A percentile compares a stretch with the other conserved stretches of the same genome.
These are phyloP conservation scores for Penicillium egyptiacum DNA, from an alignment of 495 filamentous ascomycete genomes.

Conservation along the genomic window DNA sequence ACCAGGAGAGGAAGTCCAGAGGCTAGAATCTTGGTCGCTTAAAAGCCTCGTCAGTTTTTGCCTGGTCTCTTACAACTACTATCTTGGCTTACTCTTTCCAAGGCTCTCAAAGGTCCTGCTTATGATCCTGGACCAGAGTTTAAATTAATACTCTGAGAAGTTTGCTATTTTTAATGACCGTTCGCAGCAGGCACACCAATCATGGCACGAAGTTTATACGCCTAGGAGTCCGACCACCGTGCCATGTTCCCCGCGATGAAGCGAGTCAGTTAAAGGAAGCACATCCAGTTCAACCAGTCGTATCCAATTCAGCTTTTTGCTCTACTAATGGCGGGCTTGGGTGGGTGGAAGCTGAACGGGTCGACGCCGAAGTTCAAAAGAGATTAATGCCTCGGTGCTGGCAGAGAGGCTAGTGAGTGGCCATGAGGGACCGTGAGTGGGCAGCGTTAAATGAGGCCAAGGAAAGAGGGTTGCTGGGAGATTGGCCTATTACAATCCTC, in stretches of 20 bases:
- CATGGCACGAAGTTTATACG: neutral
- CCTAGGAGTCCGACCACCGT: neutral
- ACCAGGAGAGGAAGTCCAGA: neutral
- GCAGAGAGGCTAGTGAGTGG: conserved; percentile 18
- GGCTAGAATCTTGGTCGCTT: conserved; percentile 2
- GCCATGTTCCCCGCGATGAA: conserved; percentile 8
- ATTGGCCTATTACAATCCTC: conserved; percentile 29
- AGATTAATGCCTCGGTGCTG: conserved; percentile 8
- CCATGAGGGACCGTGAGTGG: neutral
- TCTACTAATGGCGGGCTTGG: neutral
- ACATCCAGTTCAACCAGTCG: neutral
- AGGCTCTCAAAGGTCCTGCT: neutral
- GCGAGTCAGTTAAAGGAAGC: conserved; percentile 4
- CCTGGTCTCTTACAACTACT: neutral
- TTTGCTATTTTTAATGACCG: conserved; percentile 9
- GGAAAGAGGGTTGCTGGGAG: conserved; percentile 9
- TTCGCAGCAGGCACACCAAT: conserved; percentile 13
- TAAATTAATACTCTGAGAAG: neutral
- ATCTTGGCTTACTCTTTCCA: neutral
- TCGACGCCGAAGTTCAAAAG: neutral
- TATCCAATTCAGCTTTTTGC: neutral
- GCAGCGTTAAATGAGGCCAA: conserved; percentile 19
- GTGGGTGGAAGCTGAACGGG: neutral
- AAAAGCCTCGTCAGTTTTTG: conserved; percentile 6
- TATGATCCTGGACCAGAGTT: neutral